Base-by-base conservation (phyloP, 2,329 filamentous ascomycete species). In the Helicocarpus griseus region DNA sequence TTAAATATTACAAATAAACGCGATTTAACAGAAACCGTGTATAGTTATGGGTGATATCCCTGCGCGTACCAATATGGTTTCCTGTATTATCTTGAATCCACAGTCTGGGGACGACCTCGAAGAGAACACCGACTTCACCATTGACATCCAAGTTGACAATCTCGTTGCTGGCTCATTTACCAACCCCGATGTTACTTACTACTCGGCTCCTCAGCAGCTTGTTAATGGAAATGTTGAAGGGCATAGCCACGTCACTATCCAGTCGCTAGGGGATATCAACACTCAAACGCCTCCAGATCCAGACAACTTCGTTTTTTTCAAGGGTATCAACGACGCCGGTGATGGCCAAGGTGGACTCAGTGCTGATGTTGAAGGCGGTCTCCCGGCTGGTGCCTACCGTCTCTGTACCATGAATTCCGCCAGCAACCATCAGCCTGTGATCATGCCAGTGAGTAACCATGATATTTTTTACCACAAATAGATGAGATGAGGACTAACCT, bases 1-100 rank as follows among this genome's bases (percentile, higher is more conserved):
- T 11, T 21, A 11, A 31, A 5, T 14, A 24, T 28, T 56, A n/a
- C 36, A 17, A 45, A 14, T 19, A 9, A 28, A 45, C 17, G 4
- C 31, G 6, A 11, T 14, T 26, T 48, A 40, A 52, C 31, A 13
- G 17, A 13, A 44, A 11, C 14, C 17, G 21, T 21, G 29, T 38
- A 45, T 49, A 73, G 75, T 73, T n/a, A 79, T 80, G 76, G 78
- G 78, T 55, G 71, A 76, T 43, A 76, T 81, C 51, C 78, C 78
- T 7, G 66, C 71, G 7, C 62, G 67, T 17, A 59, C 58, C 51
- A 72, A 76, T 56, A 81, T 81, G 78, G 65, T 80, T 48, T 78
- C 77, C n/a, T 65, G 75, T 28, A 71, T 80, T 48, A 75, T 81
- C 57, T 66, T 67, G 21, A 69, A 60, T 57, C 78, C 78, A 0